Base-by-base conservation (phyloP, 164 flowering plant species). In the Vitis cinerea region DNA sequence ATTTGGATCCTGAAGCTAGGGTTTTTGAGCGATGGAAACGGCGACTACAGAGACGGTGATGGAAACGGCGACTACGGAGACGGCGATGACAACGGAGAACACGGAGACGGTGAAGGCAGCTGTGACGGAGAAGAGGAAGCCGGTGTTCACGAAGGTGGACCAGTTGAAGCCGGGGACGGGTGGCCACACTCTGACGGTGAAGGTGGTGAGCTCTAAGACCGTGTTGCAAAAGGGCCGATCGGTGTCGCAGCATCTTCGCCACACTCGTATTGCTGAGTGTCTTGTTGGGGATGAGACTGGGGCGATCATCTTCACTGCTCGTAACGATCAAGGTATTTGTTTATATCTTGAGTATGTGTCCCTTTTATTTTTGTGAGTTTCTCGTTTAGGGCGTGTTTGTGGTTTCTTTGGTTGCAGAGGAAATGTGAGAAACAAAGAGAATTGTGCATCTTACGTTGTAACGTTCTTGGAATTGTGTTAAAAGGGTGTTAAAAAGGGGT, bases 231-330 rank as follows among this genome's bases (percentile, higher is more conserved):
- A 78, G 69, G 74, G 76, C 19, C 79, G 85, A 6, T 70, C 81
- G 27, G 70, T 76, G 53, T 63, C 83, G 44, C 86, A 75, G 11
- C 81, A 77, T 8, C 59, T 66, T 10, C 83, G 80, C 14, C 83
- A 81, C 1, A 52, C 80, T 59, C 84, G 86, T 44, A 85, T 87
- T 67, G 74, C 87, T 44, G 90, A 87, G 80, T 87, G 90, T 61
- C 81, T 85, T 52, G 79, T 87, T 37, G 88, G 90, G 8, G 90
- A 87, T 19, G 89, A 85, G 62, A 87, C 87, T 23, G 91, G 86
- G 8, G 52, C 76, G 30, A 87, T 85, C 14, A 57, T 81, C 58
- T 87, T 87, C 78, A 87, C 88, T 11, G 90, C 90, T 30, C 79
- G 90, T 10, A 85, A 85, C 50, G 87, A 87, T 2, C 90, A 86